Percentiles rank a stretch among this genome's conserved stretches.
Evolutionary conservation across 139 green algal species (phyloP).

Genomic region (Chlamydomonas asymmetrica): DNA sequence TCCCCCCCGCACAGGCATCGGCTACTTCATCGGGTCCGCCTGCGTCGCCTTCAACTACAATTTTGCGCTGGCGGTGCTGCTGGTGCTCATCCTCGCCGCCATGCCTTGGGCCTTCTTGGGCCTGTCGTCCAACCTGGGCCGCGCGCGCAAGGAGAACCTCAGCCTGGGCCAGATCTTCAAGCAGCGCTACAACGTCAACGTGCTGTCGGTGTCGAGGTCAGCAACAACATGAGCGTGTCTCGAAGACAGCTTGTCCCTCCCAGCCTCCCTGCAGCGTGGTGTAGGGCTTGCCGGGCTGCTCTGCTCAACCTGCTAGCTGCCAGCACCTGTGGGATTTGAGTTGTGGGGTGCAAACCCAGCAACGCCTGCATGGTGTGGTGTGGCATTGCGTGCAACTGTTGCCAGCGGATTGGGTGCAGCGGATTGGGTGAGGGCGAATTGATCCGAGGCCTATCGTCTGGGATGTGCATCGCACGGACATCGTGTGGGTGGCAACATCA

Average conservation of each 20-base stretch:
- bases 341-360: no score
- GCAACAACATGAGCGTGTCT: neutral
- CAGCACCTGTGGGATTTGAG: no score
- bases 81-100: constrained; percentile 65
- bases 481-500: no score
- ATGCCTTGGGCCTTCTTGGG: constrained; percentile 72
- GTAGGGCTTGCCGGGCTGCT: no score
- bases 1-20: constrained; percentile 43
- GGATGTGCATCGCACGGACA: no score
- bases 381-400: no score
- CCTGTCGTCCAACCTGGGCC: constrained; percentile 63
- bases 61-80: constrained; percentile 64
- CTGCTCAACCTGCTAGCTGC: no score
- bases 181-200: constrained; percentile 78
- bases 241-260: neutral
- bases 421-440: no score
- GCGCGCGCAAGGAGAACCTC: constrained; percentile 71
- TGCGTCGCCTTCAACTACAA: constrained; percentile 74
- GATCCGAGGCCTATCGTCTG: no score
- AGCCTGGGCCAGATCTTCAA: constrained; percentile 61
- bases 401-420: no score
- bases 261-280: no score
- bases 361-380: no score
- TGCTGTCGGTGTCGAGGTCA: constrained; percentile 62
- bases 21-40: constrained; percentile 86